These are phyloP conservation scores for Dalbergia cultrata DNA, from an alignment of 306 rosid species.

Conservation along the genomic window DNA sequence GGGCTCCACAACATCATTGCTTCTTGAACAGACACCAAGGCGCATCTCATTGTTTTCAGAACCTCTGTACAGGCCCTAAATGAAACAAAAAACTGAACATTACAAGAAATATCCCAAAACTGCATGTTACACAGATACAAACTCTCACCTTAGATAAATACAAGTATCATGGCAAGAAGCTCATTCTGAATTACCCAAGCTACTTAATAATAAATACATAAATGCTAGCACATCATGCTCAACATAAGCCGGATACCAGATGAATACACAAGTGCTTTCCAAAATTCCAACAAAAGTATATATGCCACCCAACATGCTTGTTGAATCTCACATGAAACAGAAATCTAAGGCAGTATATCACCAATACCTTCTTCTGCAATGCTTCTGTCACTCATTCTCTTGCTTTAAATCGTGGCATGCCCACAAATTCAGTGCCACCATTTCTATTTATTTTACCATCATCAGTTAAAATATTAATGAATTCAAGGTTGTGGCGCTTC, in stretches of 20 bases:
- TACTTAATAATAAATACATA: too few relatives aligned
- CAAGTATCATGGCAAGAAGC: not conserved
- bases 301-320: too few relatives aligned
- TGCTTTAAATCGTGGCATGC: conserved; percentile 90
- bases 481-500: conserved; percentile 83
- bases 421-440: conserved; percentile 85
- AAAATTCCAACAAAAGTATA: too few relatives aligned
- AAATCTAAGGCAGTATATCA: not conserved
- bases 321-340: too few relatives aligned
- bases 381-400: conserved; percentile 80
- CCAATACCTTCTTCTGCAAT: conserved; percentile 79
- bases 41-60: conserved; percentile 92
- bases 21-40: conserved; percentile 93
- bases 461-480: conserved; percentile 80
- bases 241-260: too few relatives aligned
- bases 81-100: not conserved
- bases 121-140: not conserved
- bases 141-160: conserved; percentile 13
- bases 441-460: conserved; percentile 90
- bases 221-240: too few relatives aligned
- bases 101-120: not conserved
- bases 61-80: conserved; percentile 85
- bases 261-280: too few relatives aligned
- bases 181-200: too few relatives aligned
- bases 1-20: conserved; percentile 93